Conservation (phyloP, 306 rosid species). For the Medicago lupulina region DNA sequence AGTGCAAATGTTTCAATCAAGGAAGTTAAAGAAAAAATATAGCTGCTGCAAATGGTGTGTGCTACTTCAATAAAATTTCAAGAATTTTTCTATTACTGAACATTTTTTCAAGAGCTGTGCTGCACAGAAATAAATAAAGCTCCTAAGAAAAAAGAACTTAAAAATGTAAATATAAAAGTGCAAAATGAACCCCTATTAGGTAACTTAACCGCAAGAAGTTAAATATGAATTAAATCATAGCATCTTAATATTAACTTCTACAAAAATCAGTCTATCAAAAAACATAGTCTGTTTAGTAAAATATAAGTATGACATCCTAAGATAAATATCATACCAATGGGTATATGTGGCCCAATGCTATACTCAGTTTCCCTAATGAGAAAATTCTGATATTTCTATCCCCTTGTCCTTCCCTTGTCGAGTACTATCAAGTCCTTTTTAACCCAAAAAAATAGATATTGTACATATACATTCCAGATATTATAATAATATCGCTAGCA, state of each 20-base stretch:
- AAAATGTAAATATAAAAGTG: not conserved
- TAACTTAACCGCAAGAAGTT: not conserved
- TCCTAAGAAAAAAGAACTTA: not conserved
- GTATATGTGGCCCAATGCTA: no score
- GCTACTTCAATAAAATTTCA: no score
- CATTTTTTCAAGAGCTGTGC: not conserved
- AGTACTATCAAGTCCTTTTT: not conserved
- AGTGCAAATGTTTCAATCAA: not conserved
- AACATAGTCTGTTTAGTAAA: no score
- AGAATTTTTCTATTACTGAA: no score
- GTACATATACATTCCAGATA: constrained; percentile 27
- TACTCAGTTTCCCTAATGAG: not conserved
- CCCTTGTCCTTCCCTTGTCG: not conserved
- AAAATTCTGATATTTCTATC: not conserved
- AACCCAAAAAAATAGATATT: constrained; percentile 25
- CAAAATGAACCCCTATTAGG: not conserved
- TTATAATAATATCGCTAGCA: constrained; percentile 6
- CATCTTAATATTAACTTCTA: not conserved
- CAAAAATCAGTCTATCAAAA: not conserved
- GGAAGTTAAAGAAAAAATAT: no score
- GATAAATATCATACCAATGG: no score
- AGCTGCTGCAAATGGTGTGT: no score
- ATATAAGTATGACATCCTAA: no score
- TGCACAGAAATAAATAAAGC: not conserved
- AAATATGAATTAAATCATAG: not conserved